phyloP scores from a whole-genome alignment of 306 rosid genomes.

The Hylodesmum podocarpum region DNA sequence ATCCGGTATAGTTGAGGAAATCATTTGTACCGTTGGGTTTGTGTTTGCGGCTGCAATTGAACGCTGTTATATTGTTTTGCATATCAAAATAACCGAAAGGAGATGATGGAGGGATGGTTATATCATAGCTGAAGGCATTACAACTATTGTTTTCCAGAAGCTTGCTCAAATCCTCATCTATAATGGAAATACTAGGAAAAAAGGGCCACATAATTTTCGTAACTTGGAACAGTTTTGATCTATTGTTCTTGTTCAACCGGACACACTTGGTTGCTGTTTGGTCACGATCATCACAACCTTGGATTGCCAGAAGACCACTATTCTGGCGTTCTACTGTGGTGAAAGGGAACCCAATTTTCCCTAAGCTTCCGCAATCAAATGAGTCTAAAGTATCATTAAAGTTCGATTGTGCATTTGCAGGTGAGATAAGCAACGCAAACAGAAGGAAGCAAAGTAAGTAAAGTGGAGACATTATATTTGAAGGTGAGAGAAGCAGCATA shows the following conservation, averaged over 20 bases:
- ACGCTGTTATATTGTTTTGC: background rate
- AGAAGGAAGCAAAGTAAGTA: too few species aligned
- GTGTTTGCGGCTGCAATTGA: constrained; percentile 16
- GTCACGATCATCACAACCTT: constrained; percentile 2
- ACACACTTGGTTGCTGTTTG: background rate
- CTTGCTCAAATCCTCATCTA: background rate
- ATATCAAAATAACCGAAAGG: background rate
- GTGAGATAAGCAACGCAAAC: background rate
- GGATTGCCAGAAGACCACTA: constrained; percentile 31
- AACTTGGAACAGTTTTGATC: constrained; percentile 1
- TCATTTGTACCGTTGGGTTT: background rate
- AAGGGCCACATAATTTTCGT: background rate
- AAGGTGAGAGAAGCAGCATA: too few species aligned
- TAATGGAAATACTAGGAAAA: background rate
- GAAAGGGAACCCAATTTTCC: background rate
- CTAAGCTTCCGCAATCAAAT: constrained; percentile 38
- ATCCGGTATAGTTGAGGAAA: background rate
- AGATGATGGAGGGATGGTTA: constrained; percentile 19
- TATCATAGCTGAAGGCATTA: background rate
- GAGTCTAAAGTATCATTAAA: background rate
- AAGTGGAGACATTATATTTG: too few species aligned
- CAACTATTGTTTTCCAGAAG: background rate
- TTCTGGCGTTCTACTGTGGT: background rate
- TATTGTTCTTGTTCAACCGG: background rate
- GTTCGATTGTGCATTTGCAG: background rate